Base-by-base conservation (phyloP, 805 yeast genomes). In the Cyberlindnera mycetangii region DNA sequence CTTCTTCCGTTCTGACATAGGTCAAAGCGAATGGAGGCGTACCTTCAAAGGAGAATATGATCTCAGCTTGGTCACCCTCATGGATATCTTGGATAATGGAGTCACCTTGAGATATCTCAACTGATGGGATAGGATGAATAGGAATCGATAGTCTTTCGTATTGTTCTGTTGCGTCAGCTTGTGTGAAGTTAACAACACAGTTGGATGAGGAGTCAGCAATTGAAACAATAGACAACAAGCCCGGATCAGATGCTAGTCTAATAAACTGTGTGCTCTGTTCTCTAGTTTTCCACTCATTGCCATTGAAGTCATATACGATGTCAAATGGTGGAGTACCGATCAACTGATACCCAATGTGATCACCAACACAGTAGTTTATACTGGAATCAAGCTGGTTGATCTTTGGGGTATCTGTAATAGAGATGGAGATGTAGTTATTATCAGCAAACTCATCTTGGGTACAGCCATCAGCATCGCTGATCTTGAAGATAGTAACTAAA, bases 41-140 rank as follows among this genome's bases (percentile, higher is more conserved):
- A 14, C 99, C 99, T 27, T 77, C 76, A 57, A 93, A 86, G 17
- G 79, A 75, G 66, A 93, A 92, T 2, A 76, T 76, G 38, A 93
- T 80, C 60, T 89, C 96, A 1, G 95, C 90, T 58, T 85, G 87
- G 53, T 93, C 99, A 37, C 98, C 99, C 60, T 89, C 95, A 57
- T 89, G 95, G 34, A 93, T 86, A 62, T 88, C 92, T 58, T 83
- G 90, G 44, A 83, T 78, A 8, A 82, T 67, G 15, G 78, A 69
- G 45, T 79, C 83, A n/a, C 96, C 96, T 55, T 83, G 86, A 19
- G 83, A 78, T 14, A 92, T 81, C 47, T 84, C 89, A 14, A 92
- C 97, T 0, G 96, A 83, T 21, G 87, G 87, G 30, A 78, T 68
- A n/a, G 73, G 76, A 51, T 79, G 85, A 17, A 81, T 66, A 0